Evolutionary conservation across 345 rosid genomes (phyloP).

Genomic region (Gossypium australe): DNA sequence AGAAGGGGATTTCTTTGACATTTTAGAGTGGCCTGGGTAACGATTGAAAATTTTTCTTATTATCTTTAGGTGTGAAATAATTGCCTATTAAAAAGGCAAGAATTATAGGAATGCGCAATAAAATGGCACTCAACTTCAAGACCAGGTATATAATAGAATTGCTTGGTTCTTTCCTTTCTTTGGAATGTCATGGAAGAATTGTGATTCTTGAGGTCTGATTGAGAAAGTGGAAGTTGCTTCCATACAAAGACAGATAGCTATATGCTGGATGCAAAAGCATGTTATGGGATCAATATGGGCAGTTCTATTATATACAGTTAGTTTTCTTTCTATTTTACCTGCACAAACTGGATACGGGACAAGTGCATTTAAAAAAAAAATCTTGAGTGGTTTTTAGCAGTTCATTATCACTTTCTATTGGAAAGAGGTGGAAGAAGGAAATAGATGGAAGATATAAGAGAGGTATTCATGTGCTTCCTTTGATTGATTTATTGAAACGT

Average conservation of each 20-base stretch:
- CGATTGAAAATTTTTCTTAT: slow-evolving; percentile 1
- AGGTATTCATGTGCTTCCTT: not conserved
- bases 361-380: not conserved
- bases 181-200: not conserved
- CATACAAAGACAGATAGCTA: not conserved
- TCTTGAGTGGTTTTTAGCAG: not conserved
- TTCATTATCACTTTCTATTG: not conserved
- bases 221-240: not conserved
- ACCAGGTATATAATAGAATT: not conserved
- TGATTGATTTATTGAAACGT: not conserved
- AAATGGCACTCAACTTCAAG: not conserved
- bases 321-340: not conserved
- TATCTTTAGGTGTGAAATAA: slow-evolving; percentile 11
- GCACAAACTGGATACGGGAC: not conserved
- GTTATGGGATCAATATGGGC: not conserved
- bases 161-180: slow-evolving; percentile 1
- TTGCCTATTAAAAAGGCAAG: slow-evolving; percentile 8
- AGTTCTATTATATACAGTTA: not conserved
- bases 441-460: not conserved
- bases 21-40: slow-evolving; percentile 8
- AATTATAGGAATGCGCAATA: not conserved
- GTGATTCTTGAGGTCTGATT: not conserved
- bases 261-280: not conserved
- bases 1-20: not conserved
- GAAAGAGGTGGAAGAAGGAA: slow-evolving; percentile 1